Percentiles rank a stretch among this genome's conserved stretches.
Conservation (phyloP, 352 stramenopile species). For the Vaucheria bursata region DNA sequence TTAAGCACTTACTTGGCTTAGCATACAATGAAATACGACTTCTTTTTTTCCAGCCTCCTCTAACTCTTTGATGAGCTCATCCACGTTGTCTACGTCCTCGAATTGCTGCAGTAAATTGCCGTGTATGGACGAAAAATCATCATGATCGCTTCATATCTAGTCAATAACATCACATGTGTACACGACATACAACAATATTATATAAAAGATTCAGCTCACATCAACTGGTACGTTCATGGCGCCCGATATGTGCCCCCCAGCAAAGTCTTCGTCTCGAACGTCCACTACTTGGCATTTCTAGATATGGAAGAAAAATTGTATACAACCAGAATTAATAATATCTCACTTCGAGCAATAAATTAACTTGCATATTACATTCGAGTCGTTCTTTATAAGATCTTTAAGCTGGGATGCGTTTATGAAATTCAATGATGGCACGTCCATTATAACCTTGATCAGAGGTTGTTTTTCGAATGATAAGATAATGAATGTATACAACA, state of each 20-base stretch:
- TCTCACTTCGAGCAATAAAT: background rate
- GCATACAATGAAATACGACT: constrained; percentile 8
- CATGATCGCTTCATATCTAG: background rate
- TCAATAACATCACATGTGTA: background rate
- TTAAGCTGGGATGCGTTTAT: background rate
- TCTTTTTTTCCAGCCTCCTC: background rate
- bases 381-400: background rate
- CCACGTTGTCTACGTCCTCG: constrained; percentile 3
- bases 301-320: background rate
- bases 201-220: background rate
- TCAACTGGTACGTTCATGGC: background rate
- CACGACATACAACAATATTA: background rate
- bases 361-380: background rate
- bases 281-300: background rate
- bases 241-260: background rate
- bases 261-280: background rate
- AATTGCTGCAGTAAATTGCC: background rate
- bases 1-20: constrained; percentile 9
- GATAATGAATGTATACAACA: background rate
- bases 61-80: background rate
- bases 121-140: background rate
- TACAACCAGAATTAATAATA: background rate
- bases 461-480: background rate
- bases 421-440: background rate
- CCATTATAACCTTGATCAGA: background rate